Conservation (phyloP, 352 stramenopile genomes). For the Pythium rishiriense region DNA sequence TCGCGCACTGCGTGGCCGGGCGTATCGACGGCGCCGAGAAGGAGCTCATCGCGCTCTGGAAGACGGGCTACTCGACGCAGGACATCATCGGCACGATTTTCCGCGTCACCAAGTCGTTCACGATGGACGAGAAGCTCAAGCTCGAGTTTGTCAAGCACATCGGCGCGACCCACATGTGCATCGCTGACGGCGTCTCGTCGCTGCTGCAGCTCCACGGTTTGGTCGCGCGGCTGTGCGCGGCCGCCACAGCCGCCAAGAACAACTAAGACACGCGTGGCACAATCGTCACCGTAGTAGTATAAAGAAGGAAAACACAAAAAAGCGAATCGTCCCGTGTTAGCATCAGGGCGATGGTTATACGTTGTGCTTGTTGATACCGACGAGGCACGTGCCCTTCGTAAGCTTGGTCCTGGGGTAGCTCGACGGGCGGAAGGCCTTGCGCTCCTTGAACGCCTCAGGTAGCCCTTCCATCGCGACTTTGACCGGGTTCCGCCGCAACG, state of each 20-base stretch:
- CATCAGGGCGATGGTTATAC: conserved; percentile 29
- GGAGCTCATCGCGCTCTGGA: conserved; percentile 68
- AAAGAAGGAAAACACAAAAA: too few relatives aligned
- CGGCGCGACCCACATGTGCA: conserved; percentile 92
- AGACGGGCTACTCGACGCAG: conserved; percentile 92
- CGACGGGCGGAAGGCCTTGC: conserved; percentile 66
- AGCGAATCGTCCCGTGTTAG: too few relatives aligned
- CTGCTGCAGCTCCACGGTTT: conserved; percentile 96
- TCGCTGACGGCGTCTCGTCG: conserved; percentile 91
- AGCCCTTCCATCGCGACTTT: conserved; percentile 66
- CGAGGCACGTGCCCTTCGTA: conserved; percentile 64
- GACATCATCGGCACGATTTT: conserved; percentile 99
- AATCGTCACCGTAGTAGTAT: too few relatives aligned
- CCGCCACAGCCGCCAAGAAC: conserved; percentile 30
- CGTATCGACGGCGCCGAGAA: conserved; percentile 87
- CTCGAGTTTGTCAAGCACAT: conserved; percentile 92
- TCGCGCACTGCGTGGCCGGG: conserved; percentile 66
- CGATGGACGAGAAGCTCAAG: conserved; percentile 85
- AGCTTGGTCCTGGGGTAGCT: conserved; percentile 75
- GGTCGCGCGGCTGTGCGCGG: conserved; percentile 70
- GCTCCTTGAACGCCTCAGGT: conserved; percentile 57
- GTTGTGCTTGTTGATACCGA: conserved; percentile 80
- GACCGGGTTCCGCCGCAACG: conserved; percentile 64
- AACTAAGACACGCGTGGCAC: too few relatives aligned
- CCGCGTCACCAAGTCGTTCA: conserved; percentile 91